These are phyloP conservation scores for Coniochaeta ligniaria DNA, from an alignment of 2,329 filamentous ascomycete genomes.

Conservation along the genomic window DNA sequence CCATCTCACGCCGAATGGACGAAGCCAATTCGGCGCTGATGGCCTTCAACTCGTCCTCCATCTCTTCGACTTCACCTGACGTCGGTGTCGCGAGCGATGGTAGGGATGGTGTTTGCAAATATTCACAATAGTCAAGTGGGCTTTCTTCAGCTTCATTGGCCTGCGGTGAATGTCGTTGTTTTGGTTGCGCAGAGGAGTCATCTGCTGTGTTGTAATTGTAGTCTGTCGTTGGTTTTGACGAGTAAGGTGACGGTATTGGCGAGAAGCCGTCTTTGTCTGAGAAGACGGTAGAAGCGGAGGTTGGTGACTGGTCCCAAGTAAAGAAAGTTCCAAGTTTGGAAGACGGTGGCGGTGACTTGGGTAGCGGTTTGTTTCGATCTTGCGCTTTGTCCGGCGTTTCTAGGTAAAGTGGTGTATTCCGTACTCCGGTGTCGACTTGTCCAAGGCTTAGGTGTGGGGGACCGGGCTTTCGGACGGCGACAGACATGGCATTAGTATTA, in stretches of 20 bases:
- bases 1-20: constrained; percentile 93
- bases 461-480: constrained; percentile 40
- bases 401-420: constrained; percentile 9
- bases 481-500: constrained; percentile 36
- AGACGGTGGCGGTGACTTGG: constrained; percentile 46
- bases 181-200: constrained; percentile 31
- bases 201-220: constrained; percentile 22
- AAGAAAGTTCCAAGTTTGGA: constrained; percentile 45
- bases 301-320: constrained; percentile 39
- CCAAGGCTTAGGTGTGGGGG: constrained; percentile 47
- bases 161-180: constrained; percentile 30
- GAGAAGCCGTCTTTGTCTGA: constrained; percentile 37
- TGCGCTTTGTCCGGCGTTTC: constrained; percentile 7
- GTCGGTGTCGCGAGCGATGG: constrained; percentile 19
- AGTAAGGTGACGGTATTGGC: constrained; percentile 44
- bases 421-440: constrained; percentile 25
- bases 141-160: constrained; percentile 33
- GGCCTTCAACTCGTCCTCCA: constrained; percentile 90
- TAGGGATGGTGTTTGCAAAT: constrained; percentile 40
- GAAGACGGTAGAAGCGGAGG: constrained; percentile 41
- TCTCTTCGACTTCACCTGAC: constrained; percentile 63
- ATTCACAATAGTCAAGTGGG: constrained; percentile 43
- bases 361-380: constrained; percentile 44
- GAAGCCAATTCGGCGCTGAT: constrained; percentile 88
- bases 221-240: constrained; percentile 28